Evolutionary conservation across 1,284 basidiomycete genomes (phyloP).

Genomic region (Ceratobasidium sp.): DNA sequence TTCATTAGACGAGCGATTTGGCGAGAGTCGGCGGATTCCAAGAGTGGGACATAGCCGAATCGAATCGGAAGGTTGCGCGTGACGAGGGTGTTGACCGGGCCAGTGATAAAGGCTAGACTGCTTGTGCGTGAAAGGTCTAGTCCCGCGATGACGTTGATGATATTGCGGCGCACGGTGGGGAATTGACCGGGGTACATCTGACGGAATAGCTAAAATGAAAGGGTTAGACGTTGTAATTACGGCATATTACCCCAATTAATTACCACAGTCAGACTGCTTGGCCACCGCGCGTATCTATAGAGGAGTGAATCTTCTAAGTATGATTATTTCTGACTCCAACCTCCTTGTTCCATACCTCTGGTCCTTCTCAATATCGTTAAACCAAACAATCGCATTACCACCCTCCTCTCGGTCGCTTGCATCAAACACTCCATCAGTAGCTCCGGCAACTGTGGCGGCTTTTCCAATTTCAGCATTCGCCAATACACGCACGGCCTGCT

Average conservation of each 20-base stretch:
- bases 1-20: constrained; percentile 77
- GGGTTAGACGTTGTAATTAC: constrained; percentile 38
- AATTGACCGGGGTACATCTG: constrained; percentile 78
- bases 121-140: constrained; percentile 74
- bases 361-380: constrained; percentile 91
- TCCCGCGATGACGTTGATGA: constrained; percentile 80
- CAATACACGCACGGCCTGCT: constrained; percentile 74
- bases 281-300: constrained; percentile 62
- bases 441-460: constrained; percentile 58
- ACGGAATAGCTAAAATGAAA: constrained; percentile 63
- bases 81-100: constrained; percentile 71
- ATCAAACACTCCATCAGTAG: constrained; percentile 81
- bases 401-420: constrained; percentile 86
- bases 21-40: constrained; percentile 64
- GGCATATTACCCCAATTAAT: too few relatives aligned
- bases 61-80: constrained; percentile 74
- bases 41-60: constrained; percentile 82
- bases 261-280: constrained; percentile 58
- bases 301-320: neutral
- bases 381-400: constrained; percentile 77
- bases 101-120: constrained; percentile 67
- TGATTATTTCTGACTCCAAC: neutral
- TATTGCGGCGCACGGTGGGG: constrained; percentile 71
- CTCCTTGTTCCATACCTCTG: constrained; percentile 56
- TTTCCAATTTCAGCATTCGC: constrained; percentile 64